Evolutionary conservation across 2,329 filamentous ascomycete species (phyloP), one percentile per base, ranked within the genome.

Genomic region (Trichoderma sp.): DNA sequence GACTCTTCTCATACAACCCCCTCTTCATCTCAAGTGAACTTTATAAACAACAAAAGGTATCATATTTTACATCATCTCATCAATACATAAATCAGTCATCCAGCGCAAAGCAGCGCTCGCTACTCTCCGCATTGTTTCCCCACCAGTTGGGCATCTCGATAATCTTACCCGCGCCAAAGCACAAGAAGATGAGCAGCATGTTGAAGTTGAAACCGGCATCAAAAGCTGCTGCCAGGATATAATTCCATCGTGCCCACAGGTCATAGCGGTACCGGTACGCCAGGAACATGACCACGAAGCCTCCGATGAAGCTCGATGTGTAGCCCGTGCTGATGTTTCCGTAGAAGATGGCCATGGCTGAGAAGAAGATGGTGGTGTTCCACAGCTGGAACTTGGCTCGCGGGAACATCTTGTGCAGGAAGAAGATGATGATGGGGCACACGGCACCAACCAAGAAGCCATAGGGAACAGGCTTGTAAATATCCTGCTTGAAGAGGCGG

Each of bases 321-420:
- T 88, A 88, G 0, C 88, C 88, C 0, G 88, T 90, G 71, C 85
- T 88, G 65, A 90, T 81, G 75, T 91, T 90, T 4, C 88, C 88
- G 76, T 88, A 90, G 78, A 90, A 90, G 53, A 81, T 81, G 0
- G 86, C 80, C 71, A 88, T 79, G 4, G 84, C 83, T 2, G 85
- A 85, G 77, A 88, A 89, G 80, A 90, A 90, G 68, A 90, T 90
- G 4, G 87, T 90, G 23, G 86, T 85, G 75, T 90, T 91, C 84
- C 85, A 88, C 20, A 90, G 82, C 34, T 87, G 84, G 74, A 84
- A 88, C 39, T 87, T 87, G 15, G 83, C 82, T 2, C 80, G 81
- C 0, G 88, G 88, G 75, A 90, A 89, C 17, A 79, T 75, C 6
- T 83, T 82, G 75, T 90, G 86, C 9, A 90, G 81, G 0, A 80